Evolutionary conservation across 257 asterid genomes (phyloP), one percentile per base, ranked within the genome.

Genomic region (Przewalskia tangutica): DNA sequence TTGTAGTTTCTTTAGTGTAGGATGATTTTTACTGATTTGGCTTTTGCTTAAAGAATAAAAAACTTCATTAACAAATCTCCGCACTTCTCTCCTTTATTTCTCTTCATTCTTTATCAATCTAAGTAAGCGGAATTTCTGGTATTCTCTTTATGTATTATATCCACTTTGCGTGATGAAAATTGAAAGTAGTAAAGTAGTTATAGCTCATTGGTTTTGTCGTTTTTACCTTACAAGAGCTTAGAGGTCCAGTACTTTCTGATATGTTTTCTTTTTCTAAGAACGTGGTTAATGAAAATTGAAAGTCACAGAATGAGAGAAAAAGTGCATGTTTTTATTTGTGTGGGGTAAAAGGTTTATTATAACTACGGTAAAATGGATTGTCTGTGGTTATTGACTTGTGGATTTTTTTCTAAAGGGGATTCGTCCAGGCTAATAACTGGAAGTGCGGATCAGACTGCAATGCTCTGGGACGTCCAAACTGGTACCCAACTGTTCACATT

Each of bases 391-490:
- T 23, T 71, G 79, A 71, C 59, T 46, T 71, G 79, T 46, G 3
- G 18, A 20, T 65, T 56, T 13, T 7, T 50, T 46, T 18, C 66
- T 82, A 0, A 63, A 95, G 99, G 97, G 91, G 97, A 95, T 85
- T 95, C 99, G 1, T 58, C 89, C 14, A 85, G 88, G 83, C 95
- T 95, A 23, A 85, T 95, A 77, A 95, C 99, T 42, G 99, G 92
- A 84, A 95, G 98, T 86, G 99, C 97, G 0, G 99, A 95, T 83
- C 97, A 92, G 93, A 81, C 92, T n/a, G 97, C 95, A 36, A 95
- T 91, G 89, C 80, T 94, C 20, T 95, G 99, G 99, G 87, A 90
- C 77, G 95, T 95, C 64, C 82, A 85, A 78, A 79, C 94, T 0
- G 99, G 98, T 77, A 71, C 89, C 77, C 93, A 86, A 12, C 88